Evolutionary conservation across 2,329 filamentous ascomycete genomes (phyloP).

Genomic region (Amylocarpus encephaloides): DNA sequence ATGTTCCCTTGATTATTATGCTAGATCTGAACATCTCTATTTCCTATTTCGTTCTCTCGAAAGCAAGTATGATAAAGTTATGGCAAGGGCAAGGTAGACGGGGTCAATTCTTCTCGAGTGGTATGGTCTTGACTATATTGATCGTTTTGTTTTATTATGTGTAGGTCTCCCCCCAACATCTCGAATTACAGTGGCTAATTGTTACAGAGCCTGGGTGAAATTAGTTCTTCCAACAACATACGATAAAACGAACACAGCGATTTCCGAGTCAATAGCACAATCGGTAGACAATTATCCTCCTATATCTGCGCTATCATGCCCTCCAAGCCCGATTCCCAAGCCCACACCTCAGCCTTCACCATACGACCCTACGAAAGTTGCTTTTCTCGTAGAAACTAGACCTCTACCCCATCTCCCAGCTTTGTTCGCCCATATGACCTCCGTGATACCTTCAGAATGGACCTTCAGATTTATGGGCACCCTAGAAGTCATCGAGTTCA

Average conservation of each 20-base stretch:
- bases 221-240: background rate
- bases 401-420: constrained; percentile 44
- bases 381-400: constrained; percentile 49
- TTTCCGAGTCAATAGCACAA: background rate
- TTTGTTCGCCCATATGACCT: constrained; percentile 48
- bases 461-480: constrained; percentile 50
- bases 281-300: background rate
- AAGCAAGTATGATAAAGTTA: background rate
- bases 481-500: constrained; percentile 37
- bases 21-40: no score
- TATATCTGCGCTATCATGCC: constrained; percentile 1
- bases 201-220: no score
- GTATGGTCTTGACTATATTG: background rate
- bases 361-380: constrained; percentile 45
- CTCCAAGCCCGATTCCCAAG: background rate
- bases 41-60: no score
- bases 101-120: background rate
- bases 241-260: no score
- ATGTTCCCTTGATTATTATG: no score
- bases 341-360: constrained; percentile 10
- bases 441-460: constrained; percentile 50
- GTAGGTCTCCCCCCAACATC: background rate
- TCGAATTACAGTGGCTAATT: no score
- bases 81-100: background rate
- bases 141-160: background rate